Conservation (phyloP, 1,284 basidiomycete genomes). For the Mycosarcoma maydis region DNA sequence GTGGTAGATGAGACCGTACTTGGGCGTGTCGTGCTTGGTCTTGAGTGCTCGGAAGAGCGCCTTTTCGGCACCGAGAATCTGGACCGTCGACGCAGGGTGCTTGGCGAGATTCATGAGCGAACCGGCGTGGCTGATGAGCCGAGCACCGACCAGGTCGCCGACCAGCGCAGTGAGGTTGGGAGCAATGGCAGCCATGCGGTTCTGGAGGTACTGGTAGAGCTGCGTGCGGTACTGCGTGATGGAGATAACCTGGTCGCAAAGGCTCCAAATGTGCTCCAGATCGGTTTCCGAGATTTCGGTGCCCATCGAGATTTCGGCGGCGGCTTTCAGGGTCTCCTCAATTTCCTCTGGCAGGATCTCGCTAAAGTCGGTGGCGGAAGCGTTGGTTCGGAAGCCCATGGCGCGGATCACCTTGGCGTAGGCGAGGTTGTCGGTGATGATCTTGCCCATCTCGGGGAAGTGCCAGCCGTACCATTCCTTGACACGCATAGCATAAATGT, state of each 20-base stretch:
- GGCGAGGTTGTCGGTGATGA: slow-evolving; percentile 94
- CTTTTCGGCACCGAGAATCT: slow-evolving; percentile 98
- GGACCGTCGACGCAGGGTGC: slow-evolving; percentile 96
- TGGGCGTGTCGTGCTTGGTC: slow-evolving; percentile 98
- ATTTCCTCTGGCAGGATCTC: slow-evolving; percentile 86
- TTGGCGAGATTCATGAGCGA: slow-evolving; percentile 93
- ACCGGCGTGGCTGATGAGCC: slow-evolving; percentile 95
- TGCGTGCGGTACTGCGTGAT: slow-evolving; percentile 93
- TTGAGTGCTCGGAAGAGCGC: slow-evolving; percentile 97
- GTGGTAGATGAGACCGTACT: slow-evolving; percentile 97
- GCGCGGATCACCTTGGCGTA: slow-evolving; percentile 78
- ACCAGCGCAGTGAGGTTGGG: slow-evolving; percentile 95
- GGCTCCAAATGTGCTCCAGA: slow-evolving; percentile 90
- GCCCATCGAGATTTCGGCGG: slow-evolving; percentile 94
- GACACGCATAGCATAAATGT: slow-evolving; percentile 98
- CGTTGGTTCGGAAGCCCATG: slow-evolving; percentile 79
- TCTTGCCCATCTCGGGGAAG: slow-evolving; percentile 99
- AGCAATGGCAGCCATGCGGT: slow-evolving; percentile 96
- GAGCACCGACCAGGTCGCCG: slow-evolving; percentile 94
- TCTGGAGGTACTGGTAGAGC: slow-evolving; percentile 91
- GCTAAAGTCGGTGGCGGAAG: slow-evolving; percentile 83
- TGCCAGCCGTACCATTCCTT: slow-evolving; percentile 99
- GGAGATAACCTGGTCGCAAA: slow-evolving; percentile 96
- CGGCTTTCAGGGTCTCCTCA: slow-evolving; percentile 87
- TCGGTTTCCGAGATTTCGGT: slow-evolving; percentile 97